Evolutionary conservation across 352 stramenopile species (phyloP), one percentile per base, ranked within the genome.

Genomic region (Blastocystis sp.): DNA sequence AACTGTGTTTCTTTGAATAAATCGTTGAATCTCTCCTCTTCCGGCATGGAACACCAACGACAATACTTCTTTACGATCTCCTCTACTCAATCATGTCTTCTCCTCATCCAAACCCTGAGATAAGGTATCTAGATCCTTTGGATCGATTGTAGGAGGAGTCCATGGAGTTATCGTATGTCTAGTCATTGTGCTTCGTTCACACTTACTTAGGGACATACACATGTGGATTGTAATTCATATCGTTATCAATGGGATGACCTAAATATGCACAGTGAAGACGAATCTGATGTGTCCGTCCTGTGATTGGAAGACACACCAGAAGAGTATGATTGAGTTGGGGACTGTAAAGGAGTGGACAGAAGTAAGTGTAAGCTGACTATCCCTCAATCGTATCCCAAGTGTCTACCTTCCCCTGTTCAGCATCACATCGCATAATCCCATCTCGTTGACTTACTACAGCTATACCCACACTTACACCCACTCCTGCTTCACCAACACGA

Each of bases 241-340:
- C 77, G 27, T 87, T 51, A 43, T 87, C 59, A 46, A 87, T 87
- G 7, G 77, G 29, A 63, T 87, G 56, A 16, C 56, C 54, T 19
- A 87, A 42, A 43, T 87, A 87, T n/a, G 71, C 67, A 14, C 54
- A 63, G 27, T 87, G 77, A 29, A 87, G 35, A 39, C 77, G 77
- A 54, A 87, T 87, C 43, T 87, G 77, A 63, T 87, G 77, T 24
- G 77, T 87, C 29, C 77, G 19, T 37, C 77, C 77, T 52, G 77
- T 87, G 2, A 87, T 61, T 6, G 77, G 77, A 7, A 87, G 27
- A 74, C 77, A 87, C n/a, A 61, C 21, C 52, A 87, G n/a, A n/a
- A 87, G 43, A 29, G 77, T 87, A 21, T 29, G 43, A 51, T 87
- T 54, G 0, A 29, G 1, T 21, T 37, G 7, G 3, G 16, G 9